phyloP scores from a whole-genome alignment of 2,329 filamentous ascomycete genomes.

The Beauveria sp. region DNA sequence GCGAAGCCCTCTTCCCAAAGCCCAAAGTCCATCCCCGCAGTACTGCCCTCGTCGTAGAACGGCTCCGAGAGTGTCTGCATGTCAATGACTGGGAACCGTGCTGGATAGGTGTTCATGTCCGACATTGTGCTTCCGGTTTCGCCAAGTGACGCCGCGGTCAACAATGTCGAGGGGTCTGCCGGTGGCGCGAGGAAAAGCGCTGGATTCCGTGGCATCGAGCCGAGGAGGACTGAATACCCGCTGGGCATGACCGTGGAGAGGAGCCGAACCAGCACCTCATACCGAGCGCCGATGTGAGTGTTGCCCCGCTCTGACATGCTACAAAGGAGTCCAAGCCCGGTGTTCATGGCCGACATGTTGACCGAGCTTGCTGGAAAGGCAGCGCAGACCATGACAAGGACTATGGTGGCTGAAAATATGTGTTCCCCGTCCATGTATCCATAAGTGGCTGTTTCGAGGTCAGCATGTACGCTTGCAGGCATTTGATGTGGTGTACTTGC shows the following conservation, averaged over 20 bases:
- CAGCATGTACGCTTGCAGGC: neutral
- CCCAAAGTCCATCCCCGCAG: conserved; percentile 24
- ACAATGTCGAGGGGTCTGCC: neutral
- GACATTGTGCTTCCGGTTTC: neutral
- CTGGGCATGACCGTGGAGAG: conserved; percentile 19
- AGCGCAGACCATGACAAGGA: conserved; percentile 47
- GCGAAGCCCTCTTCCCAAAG: conserved; percentile 33
- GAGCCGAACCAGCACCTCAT: conserved; percentile 25
- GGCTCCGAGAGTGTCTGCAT: conserved; percentile 22
- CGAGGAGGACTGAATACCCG: neutral
- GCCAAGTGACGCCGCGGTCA: neutral
- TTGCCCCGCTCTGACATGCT: conserved; percentile 47
- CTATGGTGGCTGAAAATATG: conserved; percentile 44
- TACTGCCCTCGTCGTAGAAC: conserved; percentile 22
- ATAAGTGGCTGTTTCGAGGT: conserved; percentile 35
- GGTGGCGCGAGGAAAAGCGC: neutral
- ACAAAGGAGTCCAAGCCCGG: conserved; percentile 36
- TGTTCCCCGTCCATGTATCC: conserved; percentile 52
- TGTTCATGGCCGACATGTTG: conserved; percentile 37
- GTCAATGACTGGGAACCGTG: conserved; percentile 22
- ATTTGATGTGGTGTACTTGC: conserved; percentile 22
- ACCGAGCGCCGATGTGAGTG: conserved; percentile 34
- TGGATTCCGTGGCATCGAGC: neutral
- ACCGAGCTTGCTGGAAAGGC: conserved; percentile 39
- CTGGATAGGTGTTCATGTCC: conserved; percentile 3